Percentiles rank a stretch among this genome's conserved stretches.
Conservation (phyloP, 768 basidiomycete species). For the Cyclocybe cylindracea region DNA sequence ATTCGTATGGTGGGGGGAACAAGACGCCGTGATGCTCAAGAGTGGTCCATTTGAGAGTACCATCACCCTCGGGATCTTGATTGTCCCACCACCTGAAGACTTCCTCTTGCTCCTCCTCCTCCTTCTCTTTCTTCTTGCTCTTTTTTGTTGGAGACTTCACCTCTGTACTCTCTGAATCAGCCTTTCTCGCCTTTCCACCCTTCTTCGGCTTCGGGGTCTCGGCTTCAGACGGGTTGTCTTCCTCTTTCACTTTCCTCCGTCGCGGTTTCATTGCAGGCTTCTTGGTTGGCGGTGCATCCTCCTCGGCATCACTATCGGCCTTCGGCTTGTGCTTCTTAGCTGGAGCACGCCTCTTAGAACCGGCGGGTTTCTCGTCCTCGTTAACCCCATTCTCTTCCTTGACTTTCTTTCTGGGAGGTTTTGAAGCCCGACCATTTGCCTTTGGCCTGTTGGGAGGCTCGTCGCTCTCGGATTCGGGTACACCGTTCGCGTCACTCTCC, state of each 20-base stretch:
- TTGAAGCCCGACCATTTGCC: conserved; percentile 46
- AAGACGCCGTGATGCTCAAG: conserved; percentile 93
- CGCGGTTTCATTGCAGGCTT: conserved; percentile 47
- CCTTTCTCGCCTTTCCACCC: conserved; percentile 43
- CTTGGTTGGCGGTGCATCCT: conserved; percentile 41
- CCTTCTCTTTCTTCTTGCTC: conserved; percentile 54
- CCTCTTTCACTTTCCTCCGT: conserved; percentile 57
- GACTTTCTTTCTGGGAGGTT: conserved; percentile 65
- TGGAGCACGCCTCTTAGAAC: conserved; percentile 34
- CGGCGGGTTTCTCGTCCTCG: conserved; percentile 37
- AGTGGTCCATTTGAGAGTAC: conserved; percentile 89
- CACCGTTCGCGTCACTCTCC: conserved; percentile 37
- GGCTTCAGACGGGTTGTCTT: conserved; percentile 42
- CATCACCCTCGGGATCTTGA: conserved; percentile 66
- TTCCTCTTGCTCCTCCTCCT: conserved; percentile 72
- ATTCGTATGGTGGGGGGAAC: conserved; percentile 94
- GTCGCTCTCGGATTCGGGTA: conserved; percentile 33
- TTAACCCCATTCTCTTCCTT: conserved; percentile 49
- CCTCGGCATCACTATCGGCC: conserved; percentile 51
- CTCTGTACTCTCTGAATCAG: conserved; percentile 32
- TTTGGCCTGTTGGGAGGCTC: conserved; percentile 47
- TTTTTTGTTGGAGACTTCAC: conserved; percentile 41
- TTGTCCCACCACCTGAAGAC: conserved; percentile 88
- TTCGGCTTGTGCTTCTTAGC: conserved; percentile 49
- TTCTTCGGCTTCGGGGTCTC: conserved; percentile 47